Evolutionary conservation across 257 asterid species (phyloP).

Genomic region (Solanum bukasovii): DNA sequence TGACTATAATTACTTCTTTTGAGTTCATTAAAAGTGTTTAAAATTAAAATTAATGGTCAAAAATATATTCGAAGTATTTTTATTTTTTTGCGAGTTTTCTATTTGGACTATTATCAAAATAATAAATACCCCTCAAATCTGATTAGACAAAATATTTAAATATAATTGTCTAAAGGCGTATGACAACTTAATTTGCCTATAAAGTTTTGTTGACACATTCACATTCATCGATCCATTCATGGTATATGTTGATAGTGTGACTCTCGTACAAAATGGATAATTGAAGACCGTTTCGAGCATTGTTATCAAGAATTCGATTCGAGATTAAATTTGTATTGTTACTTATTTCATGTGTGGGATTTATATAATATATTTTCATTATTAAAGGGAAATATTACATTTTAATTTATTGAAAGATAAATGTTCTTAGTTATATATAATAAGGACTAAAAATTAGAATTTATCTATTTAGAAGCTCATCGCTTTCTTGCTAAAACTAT

Average conservation of each 20-base stretch:
- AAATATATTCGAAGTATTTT: neutral
- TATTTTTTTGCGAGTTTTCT: neutral
- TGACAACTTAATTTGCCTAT: too few relatives aligned
- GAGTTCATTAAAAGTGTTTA: neutral
- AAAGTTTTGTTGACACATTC: neutral
- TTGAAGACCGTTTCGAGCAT: too few relatives aligned
- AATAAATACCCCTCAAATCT: too few relatives aligned
- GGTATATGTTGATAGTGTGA: constrained; percentile 56
- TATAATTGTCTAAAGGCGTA: too few relatives aligned
- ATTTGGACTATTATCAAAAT: neutral
- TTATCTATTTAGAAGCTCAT: neutral
- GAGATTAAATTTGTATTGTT: neutral
- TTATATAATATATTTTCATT: neutral
- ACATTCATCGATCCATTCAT: constrained; percentile 81
- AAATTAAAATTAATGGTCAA: neutral
- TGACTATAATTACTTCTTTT: neutral
- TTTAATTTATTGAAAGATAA: too few relatives aligned
- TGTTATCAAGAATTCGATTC: too few relatives aligned
- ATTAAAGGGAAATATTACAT: too few relatives aligned
- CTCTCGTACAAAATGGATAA: constrained; percentile 37
- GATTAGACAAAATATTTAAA: neutral
- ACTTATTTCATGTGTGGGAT: neutral
- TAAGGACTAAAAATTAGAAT: too few relatives aligned
- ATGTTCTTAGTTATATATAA: too few relatives aligned
- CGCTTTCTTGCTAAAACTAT: neutral